phyloP scores from a whole-genome alignment of 306 rosid species.

The Quercus agrifolia region DNA sequence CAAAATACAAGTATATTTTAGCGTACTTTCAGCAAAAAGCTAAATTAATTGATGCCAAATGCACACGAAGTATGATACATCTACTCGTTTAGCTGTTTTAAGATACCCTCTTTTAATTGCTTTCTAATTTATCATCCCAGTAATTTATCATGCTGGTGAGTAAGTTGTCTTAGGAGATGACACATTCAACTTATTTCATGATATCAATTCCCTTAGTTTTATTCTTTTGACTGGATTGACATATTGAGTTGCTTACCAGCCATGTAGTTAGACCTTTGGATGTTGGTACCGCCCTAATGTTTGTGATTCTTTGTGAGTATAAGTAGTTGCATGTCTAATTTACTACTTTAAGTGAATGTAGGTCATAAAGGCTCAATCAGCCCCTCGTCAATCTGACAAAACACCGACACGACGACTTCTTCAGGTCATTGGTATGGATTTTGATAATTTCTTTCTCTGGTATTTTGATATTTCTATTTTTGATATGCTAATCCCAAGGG shows the following conservation, averaged over 20 bases:
- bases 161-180: not conserved
- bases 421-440: slow-evolving; percentile 89
- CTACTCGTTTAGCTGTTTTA: not conserved
- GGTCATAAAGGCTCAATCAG: slow-evolving; percentile 67
- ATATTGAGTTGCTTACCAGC: not conserved
- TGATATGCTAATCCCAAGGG: no score
- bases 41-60: no score
- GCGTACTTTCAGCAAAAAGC: no score
- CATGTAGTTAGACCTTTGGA: slow-evolving; percentile 6
- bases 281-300: slow-evolving; percentile 11
- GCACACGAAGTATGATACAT: not conserved
- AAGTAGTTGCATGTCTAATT: slow-evolving; percentile 22
- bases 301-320: slow-evolving; percentile 5
- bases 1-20: no score
- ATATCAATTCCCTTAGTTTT: not conserved
- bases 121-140: not conserved
- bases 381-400: slow-evolving; percentile 67
- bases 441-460: slow-evolving; percentile 10
- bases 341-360: slow-evolving; percentile 30
- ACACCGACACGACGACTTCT: slow-evolving; percentile 63
- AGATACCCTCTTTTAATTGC: not conserved
- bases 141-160: not conserved
- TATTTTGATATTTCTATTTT: slow-evolving; percentile 14
- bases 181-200: not conserved
- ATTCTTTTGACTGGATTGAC: not conserved